phyloP scores from a whole-genome alignment of 306 rosid species.

The Prunus mume region DNA sequence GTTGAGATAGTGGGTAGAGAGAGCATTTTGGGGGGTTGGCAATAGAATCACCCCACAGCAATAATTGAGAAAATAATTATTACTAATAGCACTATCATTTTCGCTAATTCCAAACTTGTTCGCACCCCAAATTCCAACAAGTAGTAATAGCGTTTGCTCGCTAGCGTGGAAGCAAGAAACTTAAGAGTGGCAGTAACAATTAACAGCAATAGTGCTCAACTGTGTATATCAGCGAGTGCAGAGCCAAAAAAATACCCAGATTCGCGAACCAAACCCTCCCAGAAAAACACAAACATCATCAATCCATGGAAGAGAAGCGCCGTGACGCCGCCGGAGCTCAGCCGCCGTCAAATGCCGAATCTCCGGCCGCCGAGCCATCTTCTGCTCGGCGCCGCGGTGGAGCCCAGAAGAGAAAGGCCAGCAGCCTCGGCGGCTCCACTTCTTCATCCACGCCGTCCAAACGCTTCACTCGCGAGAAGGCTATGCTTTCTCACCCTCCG shows the following conservation, averaged over 20 bases:
- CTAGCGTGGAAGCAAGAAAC: neutral
- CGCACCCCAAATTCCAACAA: neutral
- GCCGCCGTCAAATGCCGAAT: slow-evolving; percentile 41
- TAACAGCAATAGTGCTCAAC: neutral
- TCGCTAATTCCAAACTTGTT: too few relatives aligned
- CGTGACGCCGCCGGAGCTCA: slow-evolving; percentile 48
- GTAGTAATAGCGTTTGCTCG: neutral
- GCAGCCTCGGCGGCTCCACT: slow-evolving; percentile 36
- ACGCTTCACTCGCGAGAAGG: slow-evolving; percentile 75
- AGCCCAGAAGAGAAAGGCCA: slow-evolving; percentile 62
- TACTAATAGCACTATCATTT: too few relatives aligned
- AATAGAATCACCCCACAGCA: neutral
- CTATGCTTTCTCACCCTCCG: slow-evolving; percentile 45
- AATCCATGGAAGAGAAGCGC: slow-evolving; percentile 78
- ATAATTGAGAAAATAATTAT: neutral
- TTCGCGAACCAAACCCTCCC: neutral
- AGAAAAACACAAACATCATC: neutral
- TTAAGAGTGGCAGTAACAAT: neutral
- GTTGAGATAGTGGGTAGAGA: too few relatives aligned
- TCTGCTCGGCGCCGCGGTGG: slow-evolving; percentile 74
- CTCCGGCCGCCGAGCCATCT: slow-evolving; percentile 58
- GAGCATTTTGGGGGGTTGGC: too few relatives aligned
- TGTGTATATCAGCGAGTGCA: neutral
- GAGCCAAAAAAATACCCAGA: neutral
- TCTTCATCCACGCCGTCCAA: slow-evolving; percentile 69